Percentiles rank a stretch among this genome's conserved stretches.
These are phyloP conservation scores for Lachnellula willkommii DNA, from an alignment of 2,329 filamentous ascomycete genomes.

Conservation along the genomic window DNA sequence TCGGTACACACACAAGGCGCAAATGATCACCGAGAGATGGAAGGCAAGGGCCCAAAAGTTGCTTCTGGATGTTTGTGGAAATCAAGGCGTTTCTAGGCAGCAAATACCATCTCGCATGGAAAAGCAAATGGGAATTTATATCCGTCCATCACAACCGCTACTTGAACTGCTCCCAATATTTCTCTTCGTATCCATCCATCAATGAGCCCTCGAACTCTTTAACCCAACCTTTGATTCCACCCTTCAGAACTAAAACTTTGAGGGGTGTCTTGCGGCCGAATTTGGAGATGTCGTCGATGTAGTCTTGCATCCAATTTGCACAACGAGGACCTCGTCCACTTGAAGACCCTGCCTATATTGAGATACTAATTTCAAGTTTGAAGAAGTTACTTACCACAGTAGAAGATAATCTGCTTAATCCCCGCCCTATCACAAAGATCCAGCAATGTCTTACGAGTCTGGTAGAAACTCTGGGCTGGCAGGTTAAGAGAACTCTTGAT, in stretches of 20 bases:
- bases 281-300: slow-evolving; percentile 41
- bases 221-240: slow-evolving; percentile 53
- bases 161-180: slow-evolving; percentile 31
- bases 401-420: slow-evolving; percentile 47
- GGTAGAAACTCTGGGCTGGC: slow-evolving; percentile 50
- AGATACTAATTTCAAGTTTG: background rate
- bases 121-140: slow-evolving; percentile 14
- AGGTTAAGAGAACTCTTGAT: slow-evolving; percentile 54
- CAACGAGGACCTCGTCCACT: slow-evolving; percentile 46
- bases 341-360: slow-evolving; percentile 40
- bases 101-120: slow-evolving; percentile 23
- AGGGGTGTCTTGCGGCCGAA: slow-evolving; percentile 37
- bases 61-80: slow-evolving; percentile 9
- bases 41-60: slow-evolving; percentile 2
- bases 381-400: slow-evolving; percentile 44
- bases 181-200: slow-evolving; percentile 48
- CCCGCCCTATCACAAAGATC: slow-evolving; percentile 46
- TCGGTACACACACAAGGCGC: background rate
- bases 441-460: slow-evolving; percentile 43
- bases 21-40: background rate
- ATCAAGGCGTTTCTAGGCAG: slow-evolving; percentile 20
- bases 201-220: slow-evolving; percentile 41
- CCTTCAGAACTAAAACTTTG: slow-evolving; percentile 44
- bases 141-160: slow-evolving; percentile 3
- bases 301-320: slow-evolving; percentile 53